These are phyloP conservation scores for Diaporthe ampelina DNA, from an alignment of 2,329 filamentous ascomycete genomes.

Conservation along the genomic window DNA sequence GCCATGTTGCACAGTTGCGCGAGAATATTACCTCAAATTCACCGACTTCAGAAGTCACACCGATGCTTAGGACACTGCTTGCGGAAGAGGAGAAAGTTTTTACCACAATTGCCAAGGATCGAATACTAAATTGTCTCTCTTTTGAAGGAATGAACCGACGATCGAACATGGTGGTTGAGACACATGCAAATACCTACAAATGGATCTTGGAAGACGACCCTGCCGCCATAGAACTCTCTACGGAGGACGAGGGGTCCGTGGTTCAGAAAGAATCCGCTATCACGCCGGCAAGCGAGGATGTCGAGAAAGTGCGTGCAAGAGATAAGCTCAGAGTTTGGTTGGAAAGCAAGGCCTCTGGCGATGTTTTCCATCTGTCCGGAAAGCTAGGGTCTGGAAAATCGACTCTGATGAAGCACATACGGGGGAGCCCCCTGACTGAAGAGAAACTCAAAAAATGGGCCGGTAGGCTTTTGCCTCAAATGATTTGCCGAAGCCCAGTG, in stretches of 20 bases:
- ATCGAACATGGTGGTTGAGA: slow-evolving; percentile 17
- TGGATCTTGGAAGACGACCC: slow-evolving; percentile 11
- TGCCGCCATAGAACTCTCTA: not conserved
- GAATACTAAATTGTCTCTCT: not conserved
- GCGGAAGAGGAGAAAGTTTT: not conserved
- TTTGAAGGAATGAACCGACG: slow-evolving; percentile 14
- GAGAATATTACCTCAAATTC: not conserved
- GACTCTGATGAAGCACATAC: slow-evolving; percentile 21
- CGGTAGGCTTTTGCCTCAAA: not conserved
- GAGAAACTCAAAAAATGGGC: slow-evolving; percentile 10
- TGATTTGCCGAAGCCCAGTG: not conserved
- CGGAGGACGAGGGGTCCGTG: no score
- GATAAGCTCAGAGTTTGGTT: slow-evolving; percentile 10
- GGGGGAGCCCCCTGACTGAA: not conserved
- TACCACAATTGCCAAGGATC: not conserved
- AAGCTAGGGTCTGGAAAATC: slow-evolving; percentile 42
- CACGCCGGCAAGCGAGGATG: not conserved
- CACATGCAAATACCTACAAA: slow-evolving; percentile 10
- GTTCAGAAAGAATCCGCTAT: not conserved
- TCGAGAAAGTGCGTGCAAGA: slow-evolving; percentile 6
- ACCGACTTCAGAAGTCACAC: not conserved
- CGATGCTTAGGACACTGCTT: not conserved
- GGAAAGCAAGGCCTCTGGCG: not conserved
- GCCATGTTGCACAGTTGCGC: slow-evolving; percentile 1
- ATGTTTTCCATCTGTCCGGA: slow-evolving; percentile 16